Percentiles rank a stretch among this genome's conserved stretches.
Evolutionary conservation across 331 rosid genomes (phyloP).

Genomic region (Ulmus americana): DNA sequence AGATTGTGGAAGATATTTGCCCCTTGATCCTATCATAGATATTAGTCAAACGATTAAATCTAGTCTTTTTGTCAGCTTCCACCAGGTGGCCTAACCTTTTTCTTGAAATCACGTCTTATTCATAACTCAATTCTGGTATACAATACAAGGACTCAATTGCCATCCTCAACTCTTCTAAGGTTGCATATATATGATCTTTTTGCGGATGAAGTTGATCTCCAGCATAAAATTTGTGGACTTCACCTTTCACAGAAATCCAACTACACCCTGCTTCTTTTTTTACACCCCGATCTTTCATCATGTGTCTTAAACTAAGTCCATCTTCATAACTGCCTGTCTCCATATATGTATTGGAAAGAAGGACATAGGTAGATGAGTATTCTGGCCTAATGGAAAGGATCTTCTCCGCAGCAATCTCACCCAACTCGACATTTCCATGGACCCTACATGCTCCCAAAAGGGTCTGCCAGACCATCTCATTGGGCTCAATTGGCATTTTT

Average conservation of each 20-base stretch:
- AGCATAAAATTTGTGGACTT: conserved; percentile 56
- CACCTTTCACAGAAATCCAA: conserved; percentile 61
- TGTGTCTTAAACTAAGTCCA: conserved; percentile 44
- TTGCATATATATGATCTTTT: conserved; percentile 43
- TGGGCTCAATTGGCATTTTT: conserved; percentile 53
- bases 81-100: not conserved
- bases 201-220: conserved; percentile 57
- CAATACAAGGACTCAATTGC: conserved; percentile 26
- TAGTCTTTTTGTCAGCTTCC: not conserved
- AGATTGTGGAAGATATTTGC: not conserved
- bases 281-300: conserved; percentile 58
- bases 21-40: not conserved
- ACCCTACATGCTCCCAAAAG: conserved; percentile 74
- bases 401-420: conserved; percentile 55
- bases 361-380: conserved; percentile 54
- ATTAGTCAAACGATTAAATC: too few relatives aligned
- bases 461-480: conserved; percentile 71
- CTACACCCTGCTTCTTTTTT: conserved; percentile 62
- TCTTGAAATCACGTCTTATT: conserved; percentile 2
- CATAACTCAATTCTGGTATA: conserved; percentile 22
- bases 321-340: conserved; percentile 44
- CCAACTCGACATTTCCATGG: conserved; percentile 56
- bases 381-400: conserved; percentile 49
- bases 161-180: conserved; percentile 39
- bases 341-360: conserved; percentile 57